These are phyloP conservation scores for Penicillium pancosmium DNA, from an alignment of 495 filamentous ascomycete species.

Conservation along the genomic window DNA sequence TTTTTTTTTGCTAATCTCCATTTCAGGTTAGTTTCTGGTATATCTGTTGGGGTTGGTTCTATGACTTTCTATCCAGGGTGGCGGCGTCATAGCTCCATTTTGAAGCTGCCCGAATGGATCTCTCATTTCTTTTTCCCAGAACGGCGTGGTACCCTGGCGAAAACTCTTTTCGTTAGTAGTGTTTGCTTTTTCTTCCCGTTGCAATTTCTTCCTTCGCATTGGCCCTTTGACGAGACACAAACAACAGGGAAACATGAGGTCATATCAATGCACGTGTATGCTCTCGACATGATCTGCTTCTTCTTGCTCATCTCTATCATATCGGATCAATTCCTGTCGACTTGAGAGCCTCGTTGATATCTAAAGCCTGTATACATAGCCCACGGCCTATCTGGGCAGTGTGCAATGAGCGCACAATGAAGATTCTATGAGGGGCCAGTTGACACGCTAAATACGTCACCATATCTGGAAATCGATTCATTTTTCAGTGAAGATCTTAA, in stretches of 20 bases:
- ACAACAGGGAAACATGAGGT: constrained; percentile 7
- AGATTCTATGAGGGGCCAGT: neutral
- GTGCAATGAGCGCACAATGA: neutral
- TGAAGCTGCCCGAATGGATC: neutral
- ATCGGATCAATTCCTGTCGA: neutral
- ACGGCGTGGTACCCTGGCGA: constrained; percentile 5
- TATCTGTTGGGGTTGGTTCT: neutral
- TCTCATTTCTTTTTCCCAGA: constrained; percentile 15
- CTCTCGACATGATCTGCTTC: constrained; percentile 2
- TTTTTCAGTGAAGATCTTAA: neutral
- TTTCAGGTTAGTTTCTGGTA: neutral
- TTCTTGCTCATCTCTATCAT: constrained; percentile 4
- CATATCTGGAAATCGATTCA: neutral
- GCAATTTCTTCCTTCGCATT: constrained; percentile 3
- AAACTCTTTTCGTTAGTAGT: neutral
- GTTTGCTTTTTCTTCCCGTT: constrained; percentile 16
- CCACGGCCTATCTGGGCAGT: neutral
- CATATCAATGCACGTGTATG: constrained; percentile 7
- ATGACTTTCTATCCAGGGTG: neutral
- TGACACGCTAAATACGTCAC: neutral
- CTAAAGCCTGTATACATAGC: neutral
- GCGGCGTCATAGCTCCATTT: constrained; percentile 2
- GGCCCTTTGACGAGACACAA: constrained; percentile 1
- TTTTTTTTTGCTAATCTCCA: neutral
- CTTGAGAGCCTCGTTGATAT: neutral